Evolutionary conservation across 2,329 filamentous ascomycete species (phyloP), one percentile per base, ranked within the genome.

Genomic region (Xylaria sp.): DNA sequence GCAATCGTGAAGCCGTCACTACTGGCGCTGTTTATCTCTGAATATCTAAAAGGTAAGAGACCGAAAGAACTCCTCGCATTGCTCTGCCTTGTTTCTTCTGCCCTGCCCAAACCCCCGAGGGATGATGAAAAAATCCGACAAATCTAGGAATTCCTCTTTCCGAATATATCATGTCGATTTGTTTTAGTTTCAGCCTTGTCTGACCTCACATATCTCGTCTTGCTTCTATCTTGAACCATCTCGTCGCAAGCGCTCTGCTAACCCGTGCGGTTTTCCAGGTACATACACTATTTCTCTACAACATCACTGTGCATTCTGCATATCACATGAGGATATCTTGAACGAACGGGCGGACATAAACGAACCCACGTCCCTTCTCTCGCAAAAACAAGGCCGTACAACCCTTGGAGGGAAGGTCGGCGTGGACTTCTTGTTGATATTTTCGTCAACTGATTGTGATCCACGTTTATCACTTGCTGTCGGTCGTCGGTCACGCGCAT

Each of bases 271-370:
- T 66, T 63, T 30, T 68, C 69, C 67, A 83, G 80, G 79, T 82
- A 82, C 58, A 37, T 47, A 53, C 23, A 30, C 5, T 55, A 48
- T 60, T 57, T 55, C 54, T 46, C 63, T 57, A 53, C 57, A 60
- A 54, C 61, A 63, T 70, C 51, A 49, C 9, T 51, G 8, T 51
- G 49, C 55, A 53, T 67, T 67, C 23, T 30, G 23, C 23, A 30
- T 30, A 30, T 30, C 63, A 69, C 70, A 80, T 85, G 83, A 86
- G 77, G 83, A 85, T 81, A 76, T 75, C 75, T 84, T 85, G 83
- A 84, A 85, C 83, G 83, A 85, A 85, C 83, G 83, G 83, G 83
- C 83, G 83, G 83, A 85, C 83, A 85, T 83, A 84, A 83, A 77
- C 75, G 81, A 83, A 80, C 78, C 78, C 71, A 70, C 75, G 72